These are phyloP conservation scores for Cochlearia excelsa DNA, from an alignment of 345 rosid genomes.

Conservation along the genomic window DNA sequence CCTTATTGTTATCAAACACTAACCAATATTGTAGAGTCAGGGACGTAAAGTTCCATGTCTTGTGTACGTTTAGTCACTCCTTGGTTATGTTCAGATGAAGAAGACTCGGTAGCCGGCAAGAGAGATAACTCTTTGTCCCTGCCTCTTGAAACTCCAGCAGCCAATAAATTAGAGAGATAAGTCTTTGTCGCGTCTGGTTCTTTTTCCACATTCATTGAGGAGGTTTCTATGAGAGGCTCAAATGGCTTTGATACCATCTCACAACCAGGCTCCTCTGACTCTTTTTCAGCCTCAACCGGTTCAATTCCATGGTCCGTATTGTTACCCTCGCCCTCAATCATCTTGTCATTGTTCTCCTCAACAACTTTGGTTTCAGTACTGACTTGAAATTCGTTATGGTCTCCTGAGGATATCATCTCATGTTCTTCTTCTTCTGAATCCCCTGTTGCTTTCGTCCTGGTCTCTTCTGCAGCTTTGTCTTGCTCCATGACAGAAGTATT, in stretches of 20 bases:
- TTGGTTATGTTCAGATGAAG: conserved; percentile 22
- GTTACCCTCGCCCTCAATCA: conserved; percentile 13
- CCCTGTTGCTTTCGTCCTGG: too few relatives aligned
- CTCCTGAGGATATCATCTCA: conserved; percentile 19
- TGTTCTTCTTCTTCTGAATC: not conserved
- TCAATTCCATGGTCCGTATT: conserved; percentile 21
- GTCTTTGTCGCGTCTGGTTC: conserved; percentile 16
- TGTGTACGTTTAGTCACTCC: conserved; percentile 20
- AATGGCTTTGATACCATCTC: conserved; percentile 21
- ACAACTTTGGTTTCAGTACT: conserved; percentile 19
- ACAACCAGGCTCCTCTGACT: conserved; percentile 21
- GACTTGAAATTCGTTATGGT: conserved; percentile 23
- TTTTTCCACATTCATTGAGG: conserved; percentile 15
- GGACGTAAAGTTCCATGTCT: conserved; percentile 28
- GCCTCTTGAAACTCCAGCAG: conserved; percentile 28
- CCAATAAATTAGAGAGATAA: not conserved
- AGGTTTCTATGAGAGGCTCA: conserved; percentile 20
- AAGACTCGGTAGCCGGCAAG: conserved; percentile 28
- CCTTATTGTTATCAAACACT: conserved; percentile 28
- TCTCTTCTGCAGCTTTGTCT: conserved; percentile 14
- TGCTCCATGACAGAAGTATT: conserved; percentile 17
- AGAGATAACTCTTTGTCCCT: conserved; percentile 26
- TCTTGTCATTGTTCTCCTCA: conserved; percentile 20
- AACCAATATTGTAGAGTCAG: conserved; percentile 24
- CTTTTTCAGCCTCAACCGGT: conserved; percentile 14